Conservation (phyloP, 768 basidiomycete genomes). For the Macrolepiota fuliginosa region DNA sequence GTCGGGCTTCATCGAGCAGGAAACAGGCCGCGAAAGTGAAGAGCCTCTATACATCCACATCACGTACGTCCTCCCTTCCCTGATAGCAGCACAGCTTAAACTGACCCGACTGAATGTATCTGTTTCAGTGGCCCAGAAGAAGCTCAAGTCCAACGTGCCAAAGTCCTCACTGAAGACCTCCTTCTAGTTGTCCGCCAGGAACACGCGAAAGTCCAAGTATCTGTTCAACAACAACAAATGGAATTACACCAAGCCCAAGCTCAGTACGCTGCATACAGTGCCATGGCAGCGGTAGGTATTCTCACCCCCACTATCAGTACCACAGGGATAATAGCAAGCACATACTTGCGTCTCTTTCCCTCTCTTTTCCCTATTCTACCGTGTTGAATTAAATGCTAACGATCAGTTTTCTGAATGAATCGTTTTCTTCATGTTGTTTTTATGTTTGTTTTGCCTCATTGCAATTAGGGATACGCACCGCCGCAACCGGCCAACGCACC, state of each 20-base stretch:
- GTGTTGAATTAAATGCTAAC: slow-evolving; percentile 3
- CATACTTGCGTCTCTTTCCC: background rate
- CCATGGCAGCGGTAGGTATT: slow-evolving; percentile 45
- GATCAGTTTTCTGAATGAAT: background rate
- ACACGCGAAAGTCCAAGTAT: slow-evolving; percentile 68
- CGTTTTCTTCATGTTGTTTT: background rate
- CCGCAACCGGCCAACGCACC: slow-evolving; percentile 44
- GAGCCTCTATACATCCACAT: slow-evolving; percentile 88
- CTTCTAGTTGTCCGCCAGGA: slow-evolving; percentile 78
- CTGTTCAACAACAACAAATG: slow-evolving; percentile 70
- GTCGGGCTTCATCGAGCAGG: slow-evolving; percentile 79
- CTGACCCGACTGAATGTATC: background rate
- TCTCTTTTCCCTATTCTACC: background rate
- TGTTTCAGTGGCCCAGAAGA: slow-evolving; percentile 66
- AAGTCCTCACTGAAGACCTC: slow-evolving; percentile 79
- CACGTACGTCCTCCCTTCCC: slow-evolving; percentile 49
- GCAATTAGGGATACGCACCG: slow-evolving; percentile 46
- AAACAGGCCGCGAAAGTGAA: slow-evolving; percentile 73
- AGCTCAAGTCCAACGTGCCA: slow-evolving; percentile 74
- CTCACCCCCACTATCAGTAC: background rate
- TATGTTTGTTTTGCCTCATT: background rate
- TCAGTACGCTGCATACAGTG: slow-evolving; percentile 68
- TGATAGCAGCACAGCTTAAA: background rate
- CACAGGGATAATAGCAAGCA: background rate
- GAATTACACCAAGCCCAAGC: slow-evolving; percentile 75